phyloP scores from a whole-genome alignment of 164 flowering plant species.

The Stephania japonica region DNA sequence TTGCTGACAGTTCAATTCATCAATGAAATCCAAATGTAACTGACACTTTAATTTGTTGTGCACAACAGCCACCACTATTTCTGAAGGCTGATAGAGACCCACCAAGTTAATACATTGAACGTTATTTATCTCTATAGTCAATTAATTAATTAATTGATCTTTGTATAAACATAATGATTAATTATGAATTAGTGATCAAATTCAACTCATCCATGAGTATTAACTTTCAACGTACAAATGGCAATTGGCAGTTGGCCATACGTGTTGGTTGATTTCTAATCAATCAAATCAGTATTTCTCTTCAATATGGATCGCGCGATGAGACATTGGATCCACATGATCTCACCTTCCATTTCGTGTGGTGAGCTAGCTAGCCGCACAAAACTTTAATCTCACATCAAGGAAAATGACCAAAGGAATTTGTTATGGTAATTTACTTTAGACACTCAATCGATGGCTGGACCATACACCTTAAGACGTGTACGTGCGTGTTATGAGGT shows the following conservation, averaged over 20 bases:
- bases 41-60: no score
- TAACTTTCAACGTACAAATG: background rate
- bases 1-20: background rate
- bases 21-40: background rate
- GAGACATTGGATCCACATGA: background rate
- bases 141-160: background rate
- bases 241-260: background rate
- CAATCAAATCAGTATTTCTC: background rate
- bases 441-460: no score
- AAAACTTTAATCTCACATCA: no score
- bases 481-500: no score
- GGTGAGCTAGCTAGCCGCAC: no score
- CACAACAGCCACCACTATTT: no score
- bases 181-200: background rate
- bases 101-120: background rate
- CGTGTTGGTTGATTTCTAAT: background rate
- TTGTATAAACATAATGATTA: background rate
- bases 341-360: no score
- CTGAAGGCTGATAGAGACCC: background rate
- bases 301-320: background rate
- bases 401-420: no score
- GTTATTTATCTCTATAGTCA: background rate
- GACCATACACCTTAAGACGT: no score
- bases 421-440: no score
- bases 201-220: no score